Base-by-base conservation (phyloP, 2,329 filamentous ascomycete genomes). In the Colletotrichum orchidophilum region DNA sequence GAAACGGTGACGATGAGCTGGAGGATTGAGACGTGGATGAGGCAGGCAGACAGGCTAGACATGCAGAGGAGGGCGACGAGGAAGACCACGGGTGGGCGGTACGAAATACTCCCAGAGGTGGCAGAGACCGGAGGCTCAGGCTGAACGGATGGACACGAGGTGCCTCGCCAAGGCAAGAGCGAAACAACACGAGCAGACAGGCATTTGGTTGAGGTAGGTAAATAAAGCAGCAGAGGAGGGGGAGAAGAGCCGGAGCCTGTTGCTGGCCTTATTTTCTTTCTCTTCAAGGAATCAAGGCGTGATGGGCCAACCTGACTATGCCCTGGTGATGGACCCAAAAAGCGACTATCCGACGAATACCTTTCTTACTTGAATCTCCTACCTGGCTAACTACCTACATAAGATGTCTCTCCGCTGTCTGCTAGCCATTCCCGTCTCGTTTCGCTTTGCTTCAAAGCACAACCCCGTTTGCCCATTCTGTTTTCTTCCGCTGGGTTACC, bases 21-120 rank as follows among this genome's bases (percentile, higher is more conserved):
- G 33, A 26, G 9, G 31, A 57, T 18, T 13, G n/a, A 15, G 39
- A 15, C 13, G 49, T 21, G 49, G n/a, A 52, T 52, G 21, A 42
- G 24, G 35, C 24, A 27, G 27, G 39, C 31, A 24, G 66, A 27
- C 26, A 64, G 52, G 53, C 49, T 46, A 62, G 66, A 24, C 49
- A 49, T 52, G 66, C 63, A 62, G 60, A 53, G 42, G 42, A 63
- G 27, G 50, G 13, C 18, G 52, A 52, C 63, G 62, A 57, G 61
- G 31, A 50, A n/a, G 42, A 35, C 27, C 26, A 66, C 50, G 27
- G 52, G 26, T n/a, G n/a, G 27, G 31, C 53, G 18, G 42, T 39
- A 53, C 54, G 29, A 58, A 24, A 59, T 24, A n/a, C 57, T 59
- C 18, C 24, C n/a, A 5, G 15, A 24, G 12, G 4, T 21, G 12